A percentile compares a stretch with the other conserved stretches of the same genome.
phyloP scores from a whole-genome alignment of 2,329 filamentous ascomycete genomes.

The Hawksworthiomyces lignivorus region DNA sequence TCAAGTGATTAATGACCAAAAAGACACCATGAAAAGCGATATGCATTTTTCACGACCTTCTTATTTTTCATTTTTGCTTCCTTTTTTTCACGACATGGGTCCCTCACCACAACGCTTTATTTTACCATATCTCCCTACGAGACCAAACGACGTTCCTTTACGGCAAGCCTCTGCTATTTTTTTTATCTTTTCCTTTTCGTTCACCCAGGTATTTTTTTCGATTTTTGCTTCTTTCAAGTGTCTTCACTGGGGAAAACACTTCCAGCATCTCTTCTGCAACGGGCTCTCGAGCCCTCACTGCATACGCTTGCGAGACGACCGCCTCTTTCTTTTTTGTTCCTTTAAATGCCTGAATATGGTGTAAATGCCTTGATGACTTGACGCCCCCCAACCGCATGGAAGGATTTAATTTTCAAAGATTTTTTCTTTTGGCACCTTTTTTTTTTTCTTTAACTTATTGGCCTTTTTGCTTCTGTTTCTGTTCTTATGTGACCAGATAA shows the following conservation, averaged over 20 bases:
- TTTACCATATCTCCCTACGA: constrained; percentile 7
- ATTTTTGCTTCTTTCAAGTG: neutral
- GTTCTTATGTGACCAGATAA: constrained; percentile 9
- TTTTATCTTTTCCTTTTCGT: constrained; percentile 5
- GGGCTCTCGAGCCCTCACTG: neutral
- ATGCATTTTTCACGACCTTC: constrained; percentile 13
- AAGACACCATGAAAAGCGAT: constrained; percentile 11
- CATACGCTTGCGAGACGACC: constrained; percentile 2
- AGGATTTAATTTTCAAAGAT: constrained; percentile 18
- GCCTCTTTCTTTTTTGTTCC: neutral
- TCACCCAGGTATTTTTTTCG: constrained; percentile 1
- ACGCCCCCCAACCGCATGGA: constrained; percentile 16
- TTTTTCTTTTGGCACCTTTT: constrained; percentile 7
- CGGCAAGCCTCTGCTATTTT: constrained; percentile 5
- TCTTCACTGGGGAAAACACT: neutral
- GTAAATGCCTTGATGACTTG: constrained; percentile 18
- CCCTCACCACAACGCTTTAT: constrained; percentile 12
- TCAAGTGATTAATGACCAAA: constrained; percentile 14
- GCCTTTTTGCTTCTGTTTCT: neutral
- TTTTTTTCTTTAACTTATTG: neutral
- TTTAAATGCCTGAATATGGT: constrained; percentile 17
- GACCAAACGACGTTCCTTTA: constrained; percentile 12
- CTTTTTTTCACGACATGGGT: constrained; percentile 11
- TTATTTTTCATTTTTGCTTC: neutral
- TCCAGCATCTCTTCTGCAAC: neutral